Evolutionary conservation across 140 eudicot species (phyloP).

Genomic region (Oenanthe javanica): DNA sequence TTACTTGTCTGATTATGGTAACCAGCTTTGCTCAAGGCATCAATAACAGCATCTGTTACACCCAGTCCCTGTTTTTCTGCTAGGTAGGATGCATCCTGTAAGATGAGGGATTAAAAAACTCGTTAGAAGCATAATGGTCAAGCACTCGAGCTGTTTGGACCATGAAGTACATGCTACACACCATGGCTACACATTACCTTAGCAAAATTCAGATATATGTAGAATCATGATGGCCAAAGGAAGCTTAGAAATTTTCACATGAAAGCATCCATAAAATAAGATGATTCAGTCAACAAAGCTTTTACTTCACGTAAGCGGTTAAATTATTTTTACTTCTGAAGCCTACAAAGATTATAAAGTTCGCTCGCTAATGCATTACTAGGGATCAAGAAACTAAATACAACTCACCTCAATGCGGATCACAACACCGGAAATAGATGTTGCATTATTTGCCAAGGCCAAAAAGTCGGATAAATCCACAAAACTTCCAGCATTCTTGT

Average conservation of each 20-base stretch:
- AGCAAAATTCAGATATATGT: not conserved
- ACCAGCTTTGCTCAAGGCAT: conserved; percentile 42
- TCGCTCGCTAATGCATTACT: not conserved
- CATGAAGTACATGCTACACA: not conserved
- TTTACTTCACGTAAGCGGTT: not conserved
- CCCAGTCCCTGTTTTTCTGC: conserved; percentile 60
- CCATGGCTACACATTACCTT: not conserved
- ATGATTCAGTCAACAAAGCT: not conserved
- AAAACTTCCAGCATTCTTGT: conserved; percentile 37
- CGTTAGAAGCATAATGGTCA: conserved; percentile 2
- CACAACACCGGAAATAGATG: conserved; percentile 71
- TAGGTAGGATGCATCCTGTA: conserved; percentile 78
- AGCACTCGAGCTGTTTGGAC: not conserved
- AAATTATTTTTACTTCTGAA: not conserved
- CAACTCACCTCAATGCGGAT: conserved; percentile 73
- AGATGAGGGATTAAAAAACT: not conserved
- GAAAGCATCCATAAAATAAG: not conserved
- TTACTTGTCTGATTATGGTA: conserved; percentile 34
- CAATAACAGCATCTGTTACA: conserved; percentile 57
- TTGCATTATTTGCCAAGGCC: conserved; percentile 52
- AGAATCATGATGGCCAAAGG: not conserved
- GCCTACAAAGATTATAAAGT: not conserved
- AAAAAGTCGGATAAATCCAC: conserved; percentile 46
- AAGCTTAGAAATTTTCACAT: not conserved
- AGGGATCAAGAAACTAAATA: conserved; percentile 1